Evolutionary conservation across 2,329 filamentous ascomycete species (phyloP), one percentile per base, ranked within the genome.

Genomic region (Daldinia sp.): DNA sequence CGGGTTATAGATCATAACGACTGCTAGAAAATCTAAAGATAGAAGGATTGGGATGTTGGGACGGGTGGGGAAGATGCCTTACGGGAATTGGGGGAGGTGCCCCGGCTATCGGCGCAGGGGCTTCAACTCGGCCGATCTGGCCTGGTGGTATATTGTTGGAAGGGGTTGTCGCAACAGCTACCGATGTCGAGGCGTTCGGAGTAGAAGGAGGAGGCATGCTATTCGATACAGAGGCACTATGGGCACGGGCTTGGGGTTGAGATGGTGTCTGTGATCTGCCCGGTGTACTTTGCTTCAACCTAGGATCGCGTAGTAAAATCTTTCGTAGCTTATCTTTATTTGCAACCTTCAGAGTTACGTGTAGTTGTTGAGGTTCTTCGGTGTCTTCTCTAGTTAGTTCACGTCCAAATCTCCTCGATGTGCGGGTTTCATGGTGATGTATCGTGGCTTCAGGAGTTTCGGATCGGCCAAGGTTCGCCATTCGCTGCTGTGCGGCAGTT

Each of bases 401-500:
- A 71, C 89, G 87, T 63, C 86, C 84, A 69, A 83, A 84, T 57
- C 86, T 86, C 61, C 87, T 85, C 5, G 90, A 90, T 6, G 87
- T 89, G 74, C 94, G 85, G 1, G 91, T 88, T 78, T 97, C 93
- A 74, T 92, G 89, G 74, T 90, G 90, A 73, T 90, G 90, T 72
- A 86, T 83, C 61, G 84, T 87, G 9, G 90, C 84, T 78, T 98
- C 96, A 2, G 96, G 96, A 0, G 96, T 98, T 78, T 94, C 93
- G 35, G 95, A 98, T 68, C 96, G 90, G 56, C 90, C 89, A 56
- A 93, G 78, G 71, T 93, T 91, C 39, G 91, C 91, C 89, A 98
- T 95, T 63, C 94, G 92, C 71, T 93, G 93, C 77, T 95, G 92
- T 4, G 95, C 95, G 48, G 91, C 92, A 28, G 90, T 91, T 15